Evolutionary conservation across 257 asterid species (phyloP), one percentile per base, ranked within the genome.

Genomic region (Echium plantagineum): DNA sequence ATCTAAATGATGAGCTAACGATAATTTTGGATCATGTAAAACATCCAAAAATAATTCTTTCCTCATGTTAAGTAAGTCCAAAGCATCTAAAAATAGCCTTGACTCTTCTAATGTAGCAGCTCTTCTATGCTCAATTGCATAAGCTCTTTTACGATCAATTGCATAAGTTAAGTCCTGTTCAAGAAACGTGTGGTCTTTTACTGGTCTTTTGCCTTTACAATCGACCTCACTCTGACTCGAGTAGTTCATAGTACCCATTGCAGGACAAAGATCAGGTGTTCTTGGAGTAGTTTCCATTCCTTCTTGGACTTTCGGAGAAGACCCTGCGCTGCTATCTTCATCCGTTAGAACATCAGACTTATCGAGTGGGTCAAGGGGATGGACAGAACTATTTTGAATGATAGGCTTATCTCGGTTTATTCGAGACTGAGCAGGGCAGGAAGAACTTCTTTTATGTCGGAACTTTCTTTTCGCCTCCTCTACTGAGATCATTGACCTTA

Each of bases 21-120:
- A 82, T 21, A 86, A 78, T 65, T 57, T 69, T 1, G 96, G 95
- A 61, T 88, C 94, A 48, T 74, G 79, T 60, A 91, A 53, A 60
- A 85, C 83, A 55, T 82, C 81, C 76, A 82, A 13, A 80, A 90
- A 85, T 38, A 91, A 70, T 75, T 91, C 98, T 62, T 82, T 70
- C 71, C 94, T 82, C 69, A 88, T 66, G 64, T 88, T 65, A 26
- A 91, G 85, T 52, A 85, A 75, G 66, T 82, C 94, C 48, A 88
- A 56, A 3, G 96, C 96, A 68, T 85, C 85, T 74, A 84, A 72
- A 54, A 84, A 88, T 8, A 83, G 65, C 81, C 77, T 88, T 1
- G 96, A 88, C 51, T 86, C 94, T 55, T 84, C 85, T 54, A 63
- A 69, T 0, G 94, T 74, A 42, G 81, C 72, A 16, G 47, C 32